These are phyloP conservation scores for Herpetospermum pedunculosum DNA, from an alignment of 306 rosid species.

Conservation along the genomic window DNA sequence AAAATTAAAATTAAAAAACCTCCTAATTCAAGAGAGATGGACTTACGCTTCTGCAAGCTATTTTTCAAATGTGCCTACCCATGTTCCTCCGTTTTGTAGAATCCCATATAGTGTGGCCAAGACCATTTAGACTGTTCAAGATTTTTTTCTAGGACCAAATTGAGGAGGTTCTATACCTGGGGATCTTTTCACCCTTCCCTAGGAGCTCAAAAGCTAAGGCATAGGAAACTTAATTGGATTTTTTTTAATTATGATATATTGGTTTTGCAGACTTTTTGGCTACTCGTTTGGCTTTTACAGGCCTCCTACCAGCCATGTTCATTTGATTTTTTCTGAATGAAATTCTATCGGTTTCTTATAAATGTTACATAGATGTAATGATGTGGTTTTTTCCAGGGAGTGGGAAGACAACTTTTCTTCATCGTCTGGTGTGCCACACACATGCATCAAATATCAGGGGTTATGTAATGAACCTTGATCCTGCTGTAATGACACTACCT, in stretches of 20 bases:
- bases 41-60: neutral
- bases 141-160: neutral
- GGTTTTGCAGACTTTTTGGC: too few relatives aligned
- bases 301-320: neutral
- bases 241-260: too few relatives aligned
- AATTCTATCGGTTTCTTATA: neutral
- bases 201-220: neutral
- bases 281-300: neutral
- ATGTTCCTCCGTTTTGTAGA: neutral
- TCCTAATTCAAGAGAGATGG: neutral
- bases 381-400: constrained; percentile 43
- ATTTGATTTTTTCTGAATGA: neutral
- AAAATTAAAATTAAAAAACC: neutral
- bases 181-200: neutral
- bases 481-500: constrained; percentile 84
- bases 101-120: neutral
- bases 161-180: neutral
- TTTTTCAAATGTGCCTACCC: neutral
- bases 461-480: constrained; percentile 82
- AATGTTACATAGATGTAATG: neutral
- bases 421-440: constrained; percentile 64
- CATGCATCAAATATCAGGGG: constrained; percentile 46
- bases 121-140: neutral
- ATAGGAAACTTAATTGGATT: too few relatives aligned
- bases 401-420: constrained; percentile 80